Evolutionary conservation across 1,139 yeast species (phyloP).

Genomic region (Yamadazyma dendronema): DNA sequence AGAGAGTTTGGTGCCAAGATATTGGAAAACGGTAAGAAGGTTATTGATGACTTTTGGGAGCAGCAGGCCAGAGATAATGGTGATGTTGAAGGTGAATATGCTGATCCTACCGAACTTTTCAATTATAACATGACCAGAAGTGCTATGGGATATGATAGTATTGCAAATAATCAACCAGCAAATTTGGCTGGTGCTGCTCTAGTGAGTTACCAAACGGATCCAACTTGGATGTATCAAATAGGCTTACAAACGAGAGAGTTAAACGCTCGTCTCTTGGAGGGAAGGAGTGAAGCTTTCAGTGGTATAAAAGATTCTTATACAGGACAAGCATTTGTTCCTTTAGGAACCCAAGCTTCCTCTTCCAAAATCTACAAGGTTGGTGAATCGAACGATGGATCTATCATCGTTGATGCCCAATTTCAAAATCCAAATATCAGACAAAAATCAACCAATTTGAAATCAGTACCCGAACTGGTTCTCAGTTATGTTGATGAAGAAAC

Average conservation of each 20-base stretch:
- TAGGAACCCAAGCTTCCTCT: slow-evolving; percentile 67
- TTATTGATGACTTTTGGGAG: slow-evolving; percentile 89
- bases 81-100: slow-evolving; percentile 74
- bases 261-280: slow-evolving; percentile 61
- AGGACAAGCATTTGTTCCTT: slow-evolving; percentile 71
- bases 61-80: slow-evolving; percentile 69
- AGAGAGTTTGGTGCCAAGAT: slow-evolving; percentile 91
- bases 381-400: slow-evolving; percentile 11
- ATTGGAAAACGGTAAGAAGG: slow-evolving; percentile 75
- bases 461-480: slow-evolving; percentile 57
- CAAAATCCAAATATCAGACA: slow-evolving; percentile 41
- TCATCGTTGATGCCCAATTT: slow-evolving; percentile 53
- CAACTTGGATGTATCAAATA: slow-evolving; percentile 85
- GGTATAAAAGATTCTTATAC: slow-evolving; percentile 83
- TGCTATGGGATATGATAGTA: slow-evolving; percentile 18
- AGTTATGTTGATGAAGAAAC: slow-evolving; percentile 58
- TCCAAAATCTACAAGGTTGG: slow-evolving; percentile 24
- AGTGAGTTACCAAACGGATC: slow-evolving; percentile 54
- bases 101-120: slow-evolving; percentile 63
- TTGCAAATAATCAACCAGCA: slow-evolving; percentile 21
- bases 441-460: slow-evolving; percentile 61
- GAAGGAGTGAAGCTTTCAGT: slow-evolving; percentile 55
- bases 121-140: slow-evolving; percentile 21
- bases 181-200: slow-evolving; percentile 41
- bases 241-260: slow-evolving; percentile 73